These are phyloP conservation scores for Suillus paluster DNA, from an alignment of 768 basidiomycete genomes.

Conservation along the genomic window DNA sequence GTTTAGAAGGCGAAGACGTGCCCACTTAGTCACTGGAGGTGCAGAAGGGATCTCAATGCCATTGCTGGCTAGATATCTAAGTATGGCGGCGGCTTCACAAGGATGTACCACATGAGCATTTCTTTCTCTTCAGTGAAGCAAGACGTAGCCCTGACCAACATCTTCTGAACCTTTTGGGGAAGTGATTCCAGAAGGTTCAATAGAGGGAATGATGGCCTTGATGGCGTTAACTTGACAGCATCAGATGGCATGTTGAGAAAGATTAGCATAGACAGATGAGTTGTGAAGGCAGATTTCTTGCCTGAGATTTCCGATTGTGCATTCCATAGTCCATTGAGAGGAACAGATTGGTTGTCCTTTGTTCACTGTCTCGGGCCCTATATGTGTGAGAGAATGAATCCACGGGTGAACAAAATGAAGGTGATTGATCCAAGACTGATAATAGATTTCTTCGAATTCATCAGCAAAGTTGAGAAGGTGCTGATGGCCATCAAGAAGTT, in stretches of 20 bases:
- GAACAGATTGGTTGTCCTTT: slow-evolving; percentile 24
- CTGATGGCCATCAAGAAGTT: slow-evolving; percentile 17
- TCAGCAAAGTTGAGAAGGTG: slow-evolving; percentile 23
- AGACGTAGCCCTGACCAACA: slow-evolving; percentile 17
- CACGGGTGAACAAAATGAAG: slow-evolving; percentile 32
- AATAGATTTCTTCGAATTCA: slow-evolving; percentile 34
- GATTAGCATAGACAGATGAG: slow-evolving; percentile 26
- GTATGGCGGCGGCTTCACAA: neutral
- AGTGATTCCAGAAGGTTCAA: slow-evolving; percentile 8
- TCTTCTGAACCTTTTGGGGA: neutral
- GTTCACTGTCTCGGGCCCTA: slow-evolving; percentile 23
- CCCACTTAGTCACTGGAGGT: slow-evolving; percentile 13
- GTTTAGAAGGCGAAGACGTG: slow-evolving; percentile 24
- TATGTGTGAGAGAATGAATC: slow-evolving; percentile 30
- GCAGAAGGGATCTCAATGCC: neutral
- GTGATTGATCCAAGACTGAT: slow-evolving; percentile 21
- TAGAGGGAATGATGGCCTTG: slow-evolving; percentile 18
- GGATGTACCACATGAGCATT: neutral
- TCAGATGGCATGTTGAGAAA: slow-evolving; percentile 23
- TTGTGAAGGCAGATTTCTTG: slow-evolving; percentile 26
- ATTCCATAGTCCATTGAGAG: slow-evolving; percentile 35
- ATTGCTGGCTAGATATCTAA: neutral
- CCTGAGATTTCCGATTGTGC: slow-evolving; percentile 29
- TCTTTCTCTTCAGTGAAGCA: slow-evolving; percentile 4
- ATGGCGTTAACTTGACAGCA: slow-evolving; percentile 22